A percentile compares a stretch with the other conserved stretches of the same genome.
Conservation (phyloP, 495 filamentous ascomycete genomes). For the Tetracladium marchalianum region DNA sequence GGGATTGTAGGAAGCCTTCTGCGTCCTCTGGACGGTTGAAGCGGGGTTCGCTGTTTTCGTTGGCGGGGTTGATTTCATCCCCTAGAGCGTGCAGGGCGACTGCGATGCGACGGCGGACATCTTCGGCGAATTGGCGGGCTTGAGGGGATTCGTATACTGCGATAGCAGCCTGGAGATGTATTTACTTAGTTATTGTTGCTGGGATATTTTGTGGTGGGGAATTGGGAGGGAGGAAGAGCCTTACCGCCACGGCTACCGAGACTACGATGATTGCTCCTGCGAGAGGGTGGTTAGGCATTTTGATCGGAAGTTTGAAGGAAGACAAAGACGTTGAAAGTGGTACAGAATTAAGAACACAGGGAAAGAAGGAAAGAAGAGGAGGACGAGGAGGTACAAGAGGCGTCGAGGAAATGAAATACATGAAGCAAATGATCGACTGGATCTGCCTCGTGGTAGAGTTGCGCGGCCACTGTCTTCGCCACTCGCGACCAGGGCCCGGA, state of each 20-base stretch:
- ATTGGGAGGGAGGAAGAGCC: neutral
- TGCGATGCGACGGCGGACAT: constrained; percentile 68
- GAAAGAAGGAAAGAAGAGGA: neutral
- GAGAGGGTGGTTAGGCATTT: constrained; percentile 35
- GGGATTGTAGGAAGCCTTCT: constrained; percentile 41
- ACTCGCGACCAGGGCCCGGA: constrained; percentile 1
- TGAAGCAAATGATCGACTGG: neutral
- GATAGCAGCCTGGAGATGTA: constrained; percentile 43
- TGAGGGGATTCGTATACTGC: constrained; percentile 81
- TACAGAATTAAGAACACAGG: neutral
- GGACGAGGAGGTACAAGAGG: neutral
- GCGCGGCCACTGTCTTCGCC: constrained; percentile 5
- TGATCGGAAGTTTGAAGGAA: neutral
- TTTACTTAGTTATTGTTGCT: neutral
- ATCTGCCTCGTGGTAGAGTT: constrained; percentile 11
- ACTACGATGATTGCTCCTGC: constrained; percentile 71
- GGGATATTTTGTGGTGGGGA: no score
- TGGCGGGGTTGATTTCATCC: constrained; percentile 57
- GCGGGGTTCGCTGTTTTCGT: constrained; percentile 25
- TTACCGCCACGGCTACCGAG: constrained; percentile 59
- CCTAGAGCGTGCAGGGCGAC: constrained; percentile 67
- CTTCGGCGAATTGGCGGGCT: constrained; percentile 64
- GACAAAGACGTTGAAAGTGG: neutral
- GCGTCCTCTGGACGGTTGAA: constrained; percentile 51
- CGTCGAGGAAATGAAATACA: neutral